Evolutionary conservation across 1,139 yeast species (phyloP).

Genomic region (Sugiyamaella japonica): DNA sequence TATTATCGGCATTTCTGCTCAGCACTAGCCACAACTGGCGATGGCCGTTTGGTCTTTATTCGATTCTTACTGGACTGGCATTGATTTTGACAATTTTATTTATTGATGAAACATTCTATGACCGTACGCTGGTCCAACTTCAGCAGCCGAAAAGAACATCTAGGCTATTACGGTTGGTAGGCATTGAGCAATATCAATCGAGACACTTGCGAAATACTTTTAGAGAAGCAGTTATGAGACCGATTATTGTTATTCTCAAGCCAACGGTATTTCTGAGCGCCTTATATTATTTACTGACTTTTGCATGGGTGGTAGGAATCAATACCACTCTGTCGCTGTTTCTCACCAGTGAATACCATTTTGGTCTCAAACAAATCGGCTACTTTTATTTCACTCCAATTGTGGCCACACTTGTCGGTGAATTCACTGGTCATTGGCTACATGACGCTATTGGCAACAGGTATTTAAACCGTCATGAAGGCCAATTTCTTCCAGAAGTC

Average conservation of each 20-base stretch:
- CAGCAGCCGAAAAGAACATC: slow-evolving; percentile 15
- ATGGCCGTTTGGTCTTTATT: slow-evolving; percentile 19
- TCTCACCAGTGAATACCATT: slow-evolving; percentile 16
- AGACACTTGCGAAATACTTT: slow-evolving; percentile 15
- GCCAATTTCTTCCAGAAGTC: slow-evolving; percentile 16
- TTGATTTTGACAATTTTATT: slow-evolving; percentile 15
- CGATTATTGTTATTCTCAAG: slow-evolving; percentile 13
- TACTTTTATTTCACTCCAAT: slow-evolving; percentile 21
- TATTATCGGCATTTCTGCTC: slow-evolving; percentile 16
- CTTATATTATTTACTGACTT: slow-evolving; percentile 16
- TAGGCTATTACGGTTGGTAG: slow-evolving; percentile 14
- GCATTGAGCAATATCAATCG: slow-evolving; percentile 17
- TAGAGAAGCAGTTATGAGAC: slow-evolving; percentile 19
- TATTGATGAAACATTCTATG: slow-evolving; percentile 20
- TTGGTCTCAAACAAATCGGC: slow-evolving; percentile 18
- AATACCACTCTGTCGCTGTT: slow-evolving; percentile 19
- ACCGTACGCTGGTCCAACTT: slow-evolving; percentile 1
- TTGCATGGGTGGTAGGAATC: slow-evolving; percentile 23
- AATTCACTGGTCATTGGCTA: slow-evolving; percentile 20
- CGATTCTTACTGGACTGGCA: slow-evolving; percentile 19
- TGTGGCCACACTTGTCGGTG: slow-evolving; percentile 18
- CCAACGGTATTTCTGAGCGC: slow-evolving; percentile 18
- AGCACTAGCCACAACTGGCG: slow-evolving; percentile 19
- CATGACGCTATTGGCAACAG: slow-evolving; percentile 18
- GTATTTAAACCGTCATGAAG: slow-evolving; percentile 16